Base-by-base conservation (phyloP, 345 rosid species). In the Sapria himalayana region DNA sequence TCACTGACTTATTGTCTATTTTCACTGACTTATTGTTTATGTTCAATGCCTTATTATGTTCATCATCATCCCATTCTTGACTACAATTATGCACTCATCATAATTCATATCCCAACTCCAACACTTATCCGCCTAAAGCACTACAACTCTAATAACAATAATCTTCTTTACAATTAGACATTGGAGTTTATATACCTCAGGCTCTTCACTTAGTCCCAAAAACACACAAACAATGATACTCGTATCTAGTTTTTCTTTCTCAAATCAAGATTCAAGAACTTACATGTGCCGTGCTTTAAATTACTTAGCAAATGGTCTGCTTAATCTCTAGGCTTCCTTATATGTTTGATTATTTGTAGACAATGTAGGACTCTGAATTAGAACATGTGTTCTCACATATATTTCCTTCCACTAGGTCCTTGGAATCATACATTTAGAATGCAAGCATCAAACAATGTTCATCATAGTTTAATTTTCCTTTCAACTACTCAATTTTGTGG, bases 201-300 rank as follows among this genome's bases (percentile, higher is more conserved):
- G 15, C 44, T 39, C 44, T 11, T 39, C 34, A 42, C 46, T 42
- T 42, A 42, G 13, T 25, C 46, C 34, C 13, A 42, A 15, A 10
- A 42, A 27, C 33, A 42, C 31, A 23, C 45, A 41, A 21, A 19
- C 17, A 11, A 24, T 4, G 33, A 15, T 11, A 24, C 29, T 24
- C n/a, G 21, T 14, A 24, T 22, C 29, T 24, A 9, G 2, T 24
- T 42, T 24, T 24, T 24, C 16, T 34, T 42, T 17, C 34, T 42
- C 22, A 2, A 13, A 12, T 41, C 45, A n/a, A n/a, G n/a, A n/a
- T n/a, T 3, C 18, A 12, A 22, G 14, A 27, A 41, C 24, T 27
- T 17, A 41, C 17, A 41, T 41, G 29, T 19, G 24, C 41, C 31
- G 11, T 11, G 31, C 31, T 27, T 5, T 27, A 27, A 27, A 27